Conservation (phyloP, 345 rosid genomes). For the Jatropha curcas region DNA sequence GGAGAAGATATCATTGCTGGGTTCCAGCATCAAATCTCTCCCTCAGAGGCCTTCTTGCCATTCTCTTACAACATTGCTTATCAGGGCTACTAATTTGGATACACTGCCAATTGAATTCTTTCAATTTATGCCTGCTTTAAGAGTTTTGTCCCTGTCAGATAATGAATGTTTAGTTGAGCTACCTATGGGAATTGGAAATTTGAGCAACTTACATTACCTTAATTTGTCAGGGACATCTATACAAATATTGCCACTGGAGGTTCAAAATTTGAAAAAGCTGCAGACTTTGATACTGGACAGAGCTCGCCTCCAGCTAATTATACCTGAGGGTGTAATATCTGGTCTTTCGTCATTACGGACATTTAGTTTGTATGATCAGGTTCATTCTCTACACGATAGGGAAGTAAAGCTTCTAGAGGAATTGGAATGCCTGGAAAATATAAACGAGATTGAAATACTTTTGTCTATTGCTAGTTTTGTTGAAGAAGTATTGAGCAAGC, state of each 20-base stretch:
- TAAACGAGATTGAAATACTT: neutral
- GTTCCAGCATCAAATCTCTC: neutral
- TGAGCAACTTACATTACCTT: neutral
- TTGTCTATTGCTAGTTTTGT: neutral
- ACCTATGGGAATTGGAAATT: neutral
- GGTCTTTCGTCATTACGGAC: neutral
- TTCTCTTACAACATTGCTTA: neutral
- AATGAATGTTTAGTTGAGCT: neutral
- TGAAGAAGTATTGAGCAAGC: neutral
- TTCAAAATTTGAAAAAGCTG: neutral
- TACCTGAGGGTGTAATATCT: neutral
- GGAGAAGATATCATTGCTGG: neutral
- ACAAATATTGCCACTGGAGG: neutral
- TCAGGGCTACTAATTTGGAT: neutral
- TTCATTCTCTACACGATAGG: neutral
- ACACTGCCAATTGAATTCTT: neutral
- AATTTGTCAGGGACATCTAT: neutral
- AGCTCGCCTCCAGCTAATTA: neutral
- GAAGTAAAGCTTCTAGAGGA: neutral
- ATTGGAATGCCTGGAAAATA: neutral
- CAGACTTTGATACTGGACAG: slow-evolving; percentile 2
- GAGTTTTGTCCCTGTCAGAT: neutral
- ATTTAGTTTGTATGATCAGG: neutral
- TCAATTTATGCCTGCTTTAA: slow-evolving; percentile 5
- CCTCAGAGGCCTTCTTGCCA: neutral